These are phyloP conservation scores for Nannochloris sp. DNA, from an alignment of 139 green algal species.

Conservation along the genomic window DNA sequence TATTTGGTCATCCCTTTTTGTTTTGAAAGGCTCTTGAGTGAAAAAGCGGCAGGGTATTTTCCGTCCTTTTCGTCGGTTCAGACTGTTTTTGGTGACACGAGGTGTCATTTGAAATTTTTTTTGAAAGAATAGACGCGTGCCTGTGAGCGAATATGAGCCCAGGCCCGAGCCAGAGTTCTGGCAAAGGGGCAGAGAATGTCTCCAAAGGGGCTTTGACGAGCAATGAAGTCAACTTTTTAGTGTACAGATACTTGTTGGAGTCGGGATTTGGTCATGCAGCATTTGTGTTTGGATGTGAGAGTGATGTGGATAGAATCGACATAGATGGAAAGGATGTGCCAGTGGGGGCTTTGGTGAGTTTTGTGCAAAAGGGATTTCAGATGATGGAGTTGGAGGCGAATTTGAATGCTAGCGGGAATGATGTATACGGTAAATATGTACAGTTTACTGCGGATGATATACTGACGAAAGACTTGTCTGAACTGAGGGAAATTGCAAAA, in stretches of 20 bases:
- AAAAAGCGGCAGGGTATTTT: too few relatives aligned
- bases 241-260: constrained; percentile 92
- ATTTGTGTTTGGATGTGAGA: constrained; percentile 90
- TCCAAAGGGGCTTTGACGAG: constrained; percentile 39
- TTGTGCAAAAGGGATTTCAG: constrained; percentile 95
- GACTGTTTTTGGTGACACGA: too few relatives aligned
- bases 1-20: too few relatives aligned
- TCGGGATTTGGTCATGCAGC: constrained; percentile 88
- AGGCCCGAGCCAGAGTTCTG: neutral
- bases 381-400: constrained; percentile 97
- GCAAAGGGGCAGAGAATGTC: neutral
- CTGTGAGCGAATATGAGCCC: neutral
- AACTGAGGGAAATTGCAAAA: constrained; percentile 52
- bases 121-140: too few relatives aligned
- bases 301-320: constrained; percentile 39
- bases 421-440: constrained; percentile 76
- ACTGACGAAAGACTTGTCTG: constrained; percentile 76
- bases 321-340: constrained; percentile 80
- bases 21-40: too few relatives aligned
- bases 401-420: constrained; percentile 64
- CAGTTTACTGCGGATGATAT: constrained; percentile 77
- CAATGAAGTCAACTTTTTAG: constrained; percentile 91
- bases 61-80: too few relatives aligned
- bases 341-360: constrained; percentile 80
- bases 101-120: too few relatives aligned